Conservation (phyloP, 2,329 filamentous ascomycete genomes). For the Dactylella cylindrospora region DNA sequence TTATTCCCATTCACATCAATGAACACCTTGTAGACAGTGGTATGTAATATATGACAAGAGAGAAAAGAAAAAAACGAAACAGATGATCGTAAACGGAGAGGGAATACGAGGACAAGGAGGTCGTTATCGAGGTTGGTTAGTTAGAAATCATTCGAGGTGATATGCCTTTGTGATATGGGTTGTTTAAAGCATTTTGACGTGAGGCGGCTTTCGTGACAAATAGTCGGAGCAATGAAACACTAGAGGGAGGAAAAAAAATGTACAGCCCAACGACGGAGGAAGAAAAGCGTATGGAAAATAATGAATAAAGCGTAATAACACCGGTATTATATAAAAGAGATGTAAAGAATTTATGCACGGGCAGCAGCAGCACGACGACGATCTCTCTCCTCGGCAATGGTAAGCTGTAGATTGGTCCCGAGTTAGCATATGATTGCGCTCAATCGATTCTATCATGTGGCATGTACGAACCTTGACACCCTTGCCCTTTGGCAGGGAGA, state of each 20-base stretch:
- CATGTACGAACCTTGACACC: conserved; percentile 75
- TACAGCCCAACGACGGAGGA: conserved; percentile 42
- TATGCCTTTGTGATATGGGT: conserved; percentile 31
- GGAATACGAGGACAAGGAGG: conserved; percentile 1
- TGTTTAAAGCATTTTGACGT: conserved; percentile 36
- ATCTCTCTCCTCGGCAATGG: conserved; percentile 98
- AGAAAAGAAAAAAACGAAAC: conserved; percentile 2
- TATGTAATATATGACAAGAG: conserved; percentile 44
- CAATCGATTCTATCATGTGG: neutral
- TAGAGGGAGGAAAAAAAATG: conserved; percentile 32
- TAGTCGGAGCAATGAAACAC: conserved; percentile 24
- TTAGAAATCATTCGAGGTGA: conserved; percentile 36
- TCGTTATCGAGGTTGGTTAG: conserved; percentile 27
- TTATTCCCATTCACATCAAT: conserved; percentile 42
- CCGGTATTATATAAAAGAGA: conserved; percentile 38
- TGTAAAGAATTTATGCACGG: conserved; percentile 48
- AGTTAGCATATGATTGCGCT: conserved; percentile 17
- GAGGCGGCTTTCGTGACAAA: conserved; percentile 40
- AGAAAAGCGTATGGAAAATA: conserved; percentile 28
- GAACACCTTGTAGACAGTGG: conserved; percentile 39
- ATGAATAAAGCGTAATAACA: conserved; percentile 42
- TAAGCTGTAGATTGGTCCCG: conserved; percentile 62
- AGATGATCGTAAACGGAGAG: conserved; percentile 29
- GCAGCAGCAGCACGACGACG: conserved; percentile 71
- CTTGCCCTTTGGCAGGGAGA: conserved; percentile 99